Evolutionary conservation across 2,329 filamentous ascomycete species (phyloP).

Genomic region (Coniochaeta hoffmannii): DNA sequence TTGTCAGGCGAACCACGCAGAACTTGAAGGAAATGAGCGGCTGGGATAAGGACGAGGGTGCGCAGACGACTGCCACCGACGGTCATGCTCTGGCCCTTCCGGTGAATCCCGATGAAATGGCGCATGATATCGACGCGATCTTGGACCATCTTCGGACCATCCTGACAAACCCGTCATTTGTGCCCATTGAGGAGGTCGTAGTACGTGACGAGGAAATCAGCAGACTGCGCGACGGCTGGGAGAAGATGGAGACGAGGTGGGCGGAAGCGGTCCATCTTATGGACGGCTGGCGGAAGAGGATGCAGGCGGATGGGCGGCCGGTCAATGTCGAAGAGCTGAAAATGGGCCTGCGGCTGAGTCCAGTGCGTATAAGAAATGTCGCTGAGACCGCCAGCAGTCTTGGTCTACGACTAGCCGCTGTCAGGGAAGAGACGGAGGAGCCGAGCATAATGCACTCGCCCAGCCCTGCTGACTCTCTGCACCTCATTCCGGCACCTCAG

Average conservation of each 20-base stretch:
- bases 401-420: constrained; percentile 34
- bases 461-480: constrained; percentile 29
- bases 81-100: constrained; percentile 23
- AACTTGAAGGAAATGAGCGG: constrained; percentile 66
- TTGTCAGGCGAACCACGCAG: constrained; percentile 64
- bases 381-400: constrained; percentile 34
- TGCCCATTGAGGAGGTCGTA: constrained; percentile 89
- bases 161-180: constrained; percentile 92
- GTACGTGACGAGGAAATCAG: constrained; percentile 87
- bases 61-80: constrained; percentile 11
- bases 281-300: constrained; percentile 81
- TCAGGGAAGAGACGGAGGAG: constrained; percentile 37
- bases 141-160: constrained; percentile 76
- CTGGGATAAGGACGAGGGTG: constrained; percentile 29
- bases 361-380: constrained; percentile 46
- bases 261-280: constrained; percentile 84
- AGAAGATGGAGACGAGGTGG: constrained; percentile 89
- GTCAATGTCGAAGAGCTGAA: constrained; percentile 63
- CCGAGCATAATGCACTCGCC: constrained; percentile 17
- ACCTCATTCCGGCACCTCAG: constrained; percentile 29
- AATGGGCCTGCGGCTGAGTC: constrained; percentile 59
- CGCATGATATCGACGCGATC: constrained; percentile 65
- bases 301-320: constrained; percentile 62
- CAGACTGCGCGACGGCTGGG: constrained; percentile 76
- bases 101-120: constrained; percentile 55